Evolutionary conservation across 768 basidiomycete species (phyloP).

Genomic region (Xerocomellus dryophilus): DNA sequence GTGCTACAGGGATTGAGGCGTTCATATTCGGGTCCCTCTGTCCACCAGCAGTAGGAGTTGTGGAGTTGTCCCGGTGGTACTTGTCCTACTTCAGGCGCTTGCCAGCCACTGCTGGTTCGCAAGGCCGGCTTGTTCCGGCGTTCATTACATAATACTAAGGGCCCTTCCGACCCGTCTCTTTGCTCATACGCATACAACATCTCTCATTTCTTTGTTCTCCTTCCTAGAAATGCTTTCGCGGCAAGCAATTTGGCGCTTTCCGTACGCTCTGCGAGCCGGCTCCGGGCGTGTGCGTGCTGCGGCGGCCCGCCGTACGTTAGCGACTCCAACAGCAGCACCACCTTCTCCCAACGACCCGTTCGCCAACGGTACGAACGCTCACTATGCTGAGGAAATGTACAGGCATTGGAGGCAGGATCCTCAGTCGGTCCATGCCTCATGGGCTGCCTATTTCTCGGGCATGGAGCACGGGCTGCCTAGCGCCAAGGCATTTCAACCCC

Average conservation of each 20-base stretch:
- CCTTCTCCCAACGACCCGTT: slow-evolving; percentile 83
- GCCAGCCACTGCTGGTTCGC: too few relatives aligned
- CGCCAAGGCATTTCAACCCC: slow-evolving; percentile 78
- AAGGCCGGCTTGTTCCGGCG: slow-evolving; percentile 20
- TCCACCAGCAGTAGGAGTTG: not conserved
- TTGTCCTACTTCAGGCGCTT: too few relatives aligned
- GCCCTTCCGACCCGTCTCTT: not conserved
- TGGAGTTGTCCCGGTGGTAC: too few relatives aligned
- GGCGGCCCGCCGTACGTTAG: slow-evolving; percentile 36
- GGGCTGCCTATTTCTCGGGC: slow-evolving; percentile 92
- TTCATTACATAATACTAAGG: slow-evolving; percentile 18
- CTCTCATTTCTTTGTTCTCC: not conserved
- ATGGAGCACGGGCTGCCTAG: slow-evolving; percentile 84
- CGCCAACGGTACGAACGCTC: slow-evolving; percentile 91
- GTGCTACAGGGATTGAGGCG: slow-evolving; percentile 1
- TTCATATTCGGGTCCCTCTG: slow-evolving; percentile 3
- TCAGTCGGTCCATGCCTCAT: slow-evolving; percentile 87
- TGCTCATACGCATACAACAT: not conserved
- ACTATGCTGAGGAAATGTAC: slow-evolving; percentile 98
- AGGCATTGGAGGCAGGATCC: slow-evolving; percentile 88
- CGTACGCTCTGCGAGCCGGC: slow-evolving; percentile 25
- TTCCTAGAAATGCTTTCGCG: slow-evolving; percentile 36
- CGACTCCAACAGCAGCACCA: slow-evolving; percentile 45
- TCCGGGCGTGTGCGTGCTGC: slow-evolving; percentile 16
- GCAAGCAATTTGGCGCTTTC: slow-evolving; percentile 37